These are phyloP conservation scores for Pseudocercospora crystallina DNA, from an alignment of 2,329 filamentous ascomycete genomes.

Conservation along the genomic window DNA sequence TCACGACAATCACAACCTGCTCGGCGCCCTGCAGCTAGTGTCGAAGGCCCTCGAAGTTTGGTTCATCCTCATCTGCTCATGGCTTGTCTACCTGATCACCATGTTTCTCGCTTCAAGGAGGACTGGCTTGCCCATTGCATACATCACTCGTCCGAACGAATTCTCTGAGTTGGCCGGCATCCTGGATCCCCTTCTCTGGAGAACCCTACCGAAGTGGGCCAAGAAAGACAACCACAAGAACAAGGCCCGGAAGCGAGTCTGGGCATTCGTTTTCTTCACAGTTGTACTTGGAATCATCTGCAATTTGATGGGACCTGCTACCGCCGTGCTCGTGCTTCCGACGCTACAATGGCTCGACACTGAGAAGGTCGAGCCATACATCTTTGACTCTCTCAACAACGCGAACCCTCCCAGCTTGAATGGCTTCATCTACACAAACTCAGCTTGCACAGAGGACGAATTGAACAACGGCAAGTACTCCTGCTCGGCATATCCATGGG, in stretches of 20 bases:
- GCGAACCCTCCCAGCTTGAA: not conserved
- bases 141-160: conserved; percentile 25
- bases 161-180: conserved; percentile 25
- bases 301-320: conserved; percentile 31
- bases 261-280: conserved; percentile 20
- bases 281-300: conserved; percentile 25
- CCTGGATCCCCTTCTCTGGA: conserved; percentile 25
- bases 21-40: conserved; percentile 28
- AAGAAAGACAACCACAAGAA: conserved; percentile 3
- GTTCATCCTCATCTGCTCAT: conserved; percentile 28
- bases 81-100: conserved; percentile 26
- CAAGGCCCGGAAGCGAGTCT: conserved; percentile 13
- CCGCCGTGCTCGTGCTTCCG: conserved; percentile 28
- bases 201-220: conserved; percentile 6
- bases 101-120: conserved; percentile 23
- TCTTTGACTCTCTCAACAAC: conserved; percentile 1
- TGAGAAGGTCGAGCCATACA: not conserved
- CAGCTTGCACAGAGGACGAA: conserved; percentile 1
- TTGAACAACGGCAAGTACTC: conserved; percentile 4
- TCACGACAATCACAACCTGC: conserved; percentile 9
- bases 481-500: not conserved
- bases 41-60: conserved; percentile 31
- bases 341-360: conserved; percentile 26
- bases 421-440: not conserved
- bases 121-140: conserved; percentile 26